A percentile compares a stretch with the other conserved stretches of the same genome.
Evolutionary conservation across 1,284 basidiomycete species (phyloP).

Genomic region (Tetrapyrgos nigripes): DNA sequence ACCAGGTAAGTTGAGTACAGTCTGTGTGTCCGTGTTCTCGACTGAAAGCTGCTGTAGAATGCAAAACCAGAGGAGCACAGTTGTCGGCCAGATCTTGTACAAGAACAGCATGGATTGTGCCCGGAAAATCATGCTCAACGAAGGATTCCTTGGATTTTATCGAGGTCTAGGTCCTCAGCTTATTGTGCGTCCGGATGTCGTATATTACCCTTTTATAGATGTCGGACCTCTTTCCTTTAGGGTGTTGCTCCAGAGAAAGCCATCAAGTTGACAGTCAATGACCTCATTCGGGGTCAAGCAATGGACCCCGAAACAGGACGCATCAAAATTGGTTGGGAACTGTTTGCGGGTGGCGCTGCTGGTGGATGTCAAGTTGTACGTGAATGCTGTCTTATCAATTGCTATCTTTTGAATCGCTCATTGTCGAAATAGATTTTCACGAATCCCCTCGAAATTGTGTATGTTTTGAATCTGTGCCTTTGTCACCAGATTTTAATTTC

Average conservation of each 20-base stretch:
- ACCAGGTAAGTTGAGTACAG: slow-evolving; percentile 60
- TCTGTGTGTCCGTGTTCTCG: neutral
- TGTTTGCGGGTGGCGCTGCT: slow-evolving; percentile 91
- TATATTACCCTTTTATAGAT: neutral
- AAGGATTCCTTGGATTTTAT: slow-evolving; percentile 96
- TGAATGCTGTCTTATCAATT: slow-evolving; percentile 25
- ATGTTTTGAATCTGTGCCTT: slow-evolving; percentile 36
- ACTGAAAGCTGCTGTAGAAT: slow-evolving; percentile 58
- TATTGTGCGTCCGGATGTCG: slow-evolving; percentile 59
- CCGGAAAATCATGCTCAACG: slow-evolving; percentile 92
- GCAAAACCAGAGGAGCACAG: slow-evolving; percentile 96
- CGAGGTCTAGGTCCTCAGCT: slow-evolving; percentile 95
- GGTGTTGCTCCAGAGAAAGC: slow-evolving; percentile 99
- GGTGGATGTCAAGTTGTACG: slow-evolving; percentile 97
- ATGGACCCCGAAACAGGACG: slow-evolving; percentile 96
- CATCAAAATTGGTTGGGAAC: slow-evolving; percentile 87
- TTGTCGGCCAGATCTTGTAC: slow-evolving; percentile 94
- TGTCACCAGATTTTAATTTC: slow-evolving; percentile 12
- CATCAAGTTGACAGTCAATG: slow-evolving; percentile 97
- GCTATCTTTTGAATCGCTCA: slow-evolving; percentile 19
- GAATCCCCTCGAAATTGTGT: slow-evolving; percentile 95
- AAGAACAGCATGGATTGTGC: slow-evolving; percentile 96
- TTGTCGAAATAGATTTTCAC: slow-evolving; percentile 78
- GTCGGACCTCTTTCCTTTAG: slow-evolving; percentile 43
- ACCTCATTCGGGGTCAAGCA: slow-evolving; percentile 83